A percentile compares a stretch with the other conserved stretches of the same genome.
phyloP scores from a whole-genome alignment of 768 basidiomycete species.

The Lyophyllum atratum region DNA sequence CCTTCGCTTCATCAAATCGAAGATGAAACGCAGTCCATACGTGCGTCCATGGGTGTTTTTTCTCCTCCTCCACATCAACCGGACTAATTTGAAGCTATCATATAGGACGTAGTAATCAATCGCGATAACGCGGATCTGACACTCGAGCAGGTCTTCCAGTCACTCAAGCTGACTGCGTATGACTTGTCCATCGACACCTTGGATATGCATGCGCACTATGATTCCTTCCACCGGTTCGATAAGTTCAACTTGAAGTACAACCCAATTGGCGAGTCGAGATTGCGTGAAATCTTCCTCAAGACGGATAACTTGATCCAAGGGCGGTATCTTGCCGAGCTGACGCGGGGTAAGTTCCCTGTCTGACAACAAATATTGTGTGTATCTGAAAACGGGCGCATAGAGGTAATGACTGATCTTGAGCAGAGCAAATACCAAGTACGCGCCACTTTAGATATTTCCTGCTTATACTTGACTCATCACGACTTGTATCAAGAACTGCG shows the following conservation, averaged over 20 bases:
- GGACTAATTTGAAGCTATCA: not conserved
- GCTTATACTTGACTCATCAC: not conserved
- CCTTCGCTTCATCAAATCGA: slow-evolving; percentile 97
- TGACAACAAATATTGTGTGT: not conserved
- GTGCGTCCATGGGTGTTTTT: slow-evolving; percentile 38
- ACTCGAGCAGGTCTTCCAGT: slow-evolving; percentile 93
- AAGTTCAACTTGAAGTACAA: slow-evolving; percentile 99
- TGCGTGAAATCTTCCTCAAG: slow-evolving; percentile 97
- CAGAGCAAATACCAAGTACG: slow-evolving; percentile 96
- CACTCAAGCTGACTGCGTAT: slow-evolving; percentile 92
- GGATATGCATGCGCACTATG: slow-evolving; percentile 99
- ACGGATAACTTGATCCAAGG: slow-evolving; percentile 95
- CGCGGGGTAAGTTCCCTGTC: slow-evolving; percentile 59
- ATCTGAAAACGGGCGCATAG: slow-evolving; percentile 39
- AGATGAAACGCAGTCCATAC: slow-evolving; percentile 87
- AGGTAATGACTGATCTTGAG: slow-evolving; percentile 96
- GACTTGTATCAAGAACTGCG: slow-evolving; percentile 68
- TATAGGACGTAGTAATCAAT: slow-evolving; percentile 92
- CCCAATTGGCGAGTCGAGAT: slow-evolving; percentile 90
- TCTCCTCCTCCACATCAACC: not conserved
- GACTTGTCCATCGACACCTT: slow-evolving; percentile 98
- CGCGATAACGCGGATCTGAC: slow-evolving; percentile 90
- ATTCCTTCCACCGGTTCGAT: slow-evolving; percentile 98
- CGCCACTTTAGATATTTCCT: not conserved
- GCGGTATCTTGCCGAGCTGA: slow-evolving; percentile 91